A percentile compares a stretch with the other conserved stretches of the same genome.
These are phyloP conservation scores for Oryza glaberrima DNA, from an alignment of 176 grass and related monocot species.

Conservation along the genomic window DNA sequence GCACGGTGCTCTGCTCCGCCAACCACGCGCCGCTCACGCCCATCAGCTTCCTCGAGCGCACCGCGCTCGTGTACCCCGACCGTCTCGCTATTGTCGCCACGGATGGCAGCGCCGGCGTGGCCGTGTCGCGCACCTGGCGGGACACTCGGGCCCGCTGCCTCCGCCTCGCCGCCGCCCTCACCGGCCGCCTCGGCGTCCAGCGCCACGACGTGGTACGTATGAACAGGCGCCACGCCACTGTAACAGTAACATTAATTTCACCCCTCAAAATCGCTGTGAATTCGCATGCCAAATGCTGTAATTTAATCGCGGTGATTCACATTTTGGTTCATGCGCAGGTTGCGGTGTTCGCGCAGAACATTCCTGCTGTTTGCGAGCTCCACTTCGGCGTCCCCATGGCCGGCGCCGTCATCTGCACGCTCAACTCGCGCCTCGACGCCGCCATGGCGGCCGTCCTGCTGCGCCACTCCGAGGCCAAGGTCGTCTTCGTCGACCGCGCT, in stretches of 20 bases:
- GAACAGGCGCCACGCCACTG: no score
- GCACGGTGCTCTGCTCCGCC: constrained; percentile 59
- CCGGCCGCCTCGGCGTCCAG: constrained; percentile 54
- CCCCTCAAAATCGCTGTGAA: background rate
- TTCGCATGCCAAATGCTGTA: no score
- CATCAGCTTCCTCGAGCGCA: constrained; percentile 79
- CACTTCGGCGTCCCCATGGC: constrained; percentile 84
- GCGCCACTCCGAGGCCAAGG: constrained; percentile 73
- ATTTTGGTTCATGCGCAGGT: constrained; percentile 41
- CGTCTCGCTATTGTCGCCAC: constrained; percentile 27
- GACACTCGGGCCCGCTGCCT: constrained; percentile 69
- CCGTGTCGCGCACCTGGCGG: constrained; percentile 56
- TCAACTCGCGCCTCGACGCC: constrained; percentile 81
- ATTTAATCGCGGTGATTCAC: no score
- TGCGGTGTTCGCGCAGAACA: constrained; percentile 71
- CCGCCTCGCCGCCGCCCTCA: constrained; percentile 72
- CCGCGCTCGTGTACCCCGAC: constrained; percentile 69
- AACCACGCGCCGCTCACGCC: constrained; percentile 92
- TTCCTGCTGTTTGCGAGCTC: constrained; percentile 78
- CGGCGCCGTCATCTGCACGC: constrained; percentile 72
- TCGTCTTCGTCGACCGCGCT: constrained; percentile 67
- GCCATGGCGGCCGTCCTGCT: constrained; percentile 64
- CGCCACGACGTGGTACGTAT: constrained; percentile 60
- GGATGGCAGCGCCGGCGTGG: background rate
- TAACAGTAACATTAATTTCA: no score